Base-by-base conservation (phyloP, 768 basidiomycete genomes). In the Hysterangium stoloniferum region DNA sequence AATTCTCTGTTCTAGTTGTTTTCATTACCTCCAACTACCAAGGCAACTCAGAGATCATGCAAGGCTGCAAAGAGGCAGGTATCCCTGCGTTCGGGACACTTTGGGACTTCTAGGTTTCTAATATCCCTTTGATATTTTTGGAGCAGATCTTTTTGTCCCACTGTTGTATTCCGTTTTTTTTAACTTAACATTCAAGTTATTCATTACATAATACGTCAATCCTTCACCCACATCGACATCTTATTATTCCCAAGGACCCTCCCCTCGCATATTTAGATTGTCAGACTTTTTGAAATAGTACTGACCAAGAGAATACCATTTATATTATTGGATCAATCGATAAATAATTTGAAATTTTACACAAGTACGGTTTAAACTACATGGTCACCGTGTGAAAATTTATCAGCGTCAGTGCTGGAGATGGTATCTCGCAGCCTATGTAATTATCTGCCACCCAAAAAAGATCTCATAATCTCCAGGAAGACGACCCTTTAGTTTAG, bases 1-100 rank as follows among this genome's bases (percentile, higher is more conserved):
- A 12, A 49, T 27, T 54, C 3, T 53, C 34, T 9, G 44, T 22
- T 17, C 27, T 29, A 80, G 80, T 89, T 38, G 80, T 88, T 24
- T 86, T 89, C 65, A 84, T 89, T 64, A 89, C 86, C 6, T 87
- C 85, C n/a, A 89, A 89, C 67, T 82, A 75, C 58, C 73, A 79
- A 34, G 86, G 86, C 25, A 88, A 89, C 64, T 70, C 75, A 12
- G 85, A 89, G 59, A 82, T 89, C 54, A 86, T 86, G 76, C 71
- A 83, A 62, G 86, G 84, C 19, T 87, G 80, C 69, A 86, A 81
- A 64, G 73, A 74, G 56, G 76, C 75, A 45, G 78, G 78, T 22
- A 83, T 83, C 57, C 82, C 81, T 35, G 76, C 75, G 11, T 71
- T 70, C 48, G 69, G 62, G 19, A 64, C 62, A 28, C 61, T 64